These are phyloP conservation scores for Amaranthus palmeri DNA, from an alignment of 148 eudicot genomes.

Conservation along the genomic window DNA sequence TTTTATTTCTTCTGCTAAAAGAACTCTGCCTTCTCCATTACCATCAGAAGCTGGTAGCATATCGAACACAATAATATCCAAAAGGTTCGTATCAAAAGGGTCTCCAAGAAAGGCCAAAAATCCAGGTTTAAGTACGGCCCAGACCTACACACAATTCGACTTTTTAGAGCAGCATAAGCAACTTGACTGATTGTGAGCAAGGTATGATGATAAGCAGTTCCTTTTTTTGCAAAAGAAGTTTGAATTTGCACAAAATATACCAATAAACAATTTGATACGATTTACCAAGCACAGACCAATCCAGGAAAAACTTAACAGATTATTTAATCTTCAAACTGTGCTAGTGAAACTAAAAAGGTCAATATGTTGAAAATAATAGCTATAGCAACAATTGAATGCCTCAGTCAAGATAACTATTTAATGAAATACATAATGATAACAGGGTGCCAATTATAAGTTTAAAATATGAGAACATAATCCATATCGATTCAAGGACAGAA, in stretches of 20 bases:
- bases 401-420: not conserved
- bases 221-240: not conserved
- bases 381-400: not conserved
- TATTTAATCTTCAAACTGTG: no score
- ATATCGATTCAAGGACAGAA: not conserved
- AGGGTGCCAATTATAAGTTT: not conserved
- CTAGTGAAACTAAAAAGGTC: not conserved
- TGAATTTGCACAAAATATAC: not conserved
- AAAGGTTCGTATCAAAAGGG: conserved; percentile 44
- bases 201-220: not conserved
- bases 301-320: no score
- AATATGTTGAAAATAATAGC: not conserved
- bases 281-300: not conserved
- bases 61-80: conserved; percentile 48
- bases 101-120: conserved; percentile 40
- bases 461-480: not conserved
- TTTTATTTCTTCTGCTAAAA: conserved; percentile 83
- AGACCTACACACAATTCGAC: conserved; percentile 54
- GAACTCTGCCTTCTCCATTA: conserved; percentile 70
- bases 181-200: not conserved
- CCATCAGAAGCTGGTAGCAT: conserved; percentile 72
- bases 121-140: conserved; percentile 66
- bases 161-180: not conserved
- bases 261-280: not conserved
- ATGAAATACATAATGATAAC: conserved; percentile 1